Base-by-base conservation (phyloP, 306 rosid species). In the Rosa persica region DNA sequence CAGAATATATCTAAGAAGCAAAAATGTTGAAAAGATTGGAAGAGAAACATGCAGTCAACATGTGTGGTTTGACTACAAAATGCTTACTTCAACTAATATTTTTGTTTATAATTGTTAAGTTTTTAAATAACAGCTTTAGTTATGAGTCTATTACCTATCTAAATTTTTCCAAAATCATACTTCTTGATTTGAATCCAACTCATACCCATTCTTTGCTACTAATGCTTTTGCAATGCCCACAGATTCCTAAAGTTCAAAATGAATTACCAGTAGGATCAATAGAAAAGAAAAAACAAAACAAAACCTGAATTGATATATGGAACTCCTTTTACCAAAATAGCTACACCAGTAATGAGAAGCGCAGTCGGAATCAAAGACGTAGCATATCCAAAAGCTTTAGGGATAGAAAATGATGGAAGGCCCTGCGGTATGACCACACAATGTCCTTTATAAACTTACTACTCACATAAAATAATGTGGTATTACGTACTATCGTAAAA, bases 211-310 rank as follows among this genome's bases (percentile, higher is more conserved):
- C 83, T 95, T 95, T 12, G 96, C 98, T 62, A 98, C 98, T 82
- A 95, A 88, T 46, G 98, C 98, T 86, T 95, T 95, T 40, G 98
- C 98, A 84, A 95, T 95, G 74, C 98, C 98, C 79, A 95, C 98
- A 25, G 98, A 95, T 84, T 95, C 98, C 98, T 95, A 78, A 43
- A 82, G 70, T 79, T 78, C 65, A 81, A 84, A 77, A 69, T 64
- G 57, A 16, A 81, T 64, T 39, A 62, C 52, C 51, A 76, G 0
- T 43, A 62, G 4, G 19, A 61, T 22, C 72, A 65, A 70, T 40
- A 27, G 49, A 76, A 57, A 20, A 51, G 9, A 78, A 38, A 73
- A 2, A n/a, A 66, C 34, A 57, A 72, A 74, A 74, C 67, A 34
- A 22, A 78, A 80, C 42, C 25, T 64, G 43, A 68, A 64, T 65